Base-by-base conservation (phyloP, 768 basidiomycete species). In the Lactarius vividus region DNA sequence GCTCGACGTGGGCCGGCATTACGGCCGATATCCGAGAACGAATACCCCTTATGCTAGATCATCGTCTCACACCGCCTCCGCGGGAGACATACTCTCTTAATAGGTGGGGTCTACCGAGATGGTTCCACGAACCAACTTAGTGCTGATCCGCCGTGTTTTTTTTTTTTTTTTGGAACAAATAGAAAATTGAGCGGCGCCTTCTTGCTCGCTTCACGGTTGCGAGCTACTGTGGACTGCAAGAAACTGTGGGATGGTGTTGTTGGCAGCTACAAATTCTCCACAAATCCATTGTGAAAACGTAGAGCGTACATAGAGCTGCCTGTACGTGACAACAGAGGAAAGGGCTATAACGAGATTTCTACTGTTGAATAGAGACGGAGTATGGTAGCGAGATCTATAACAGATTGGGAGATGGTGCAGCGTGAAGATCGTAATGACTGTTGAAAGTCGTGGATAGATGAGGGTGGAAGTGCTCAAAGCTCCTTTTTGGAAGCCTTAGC, bases 1-100 rank as follows among this genome's bases (percentile, higher is more conserved):
- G 81, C 23, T 81, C 86, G 8, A 71, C 62, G 26, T 92, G 90
- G 89, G 78, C 84, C 52, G 81, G 82, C 29, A 89, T 93, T 68
- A 95, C 96, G 0, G 80, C 83, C 4, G 79, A 85, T 64, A 95
- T 98, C 59, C 83, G 94, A 29, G 83, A 80, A 4, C 82, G 84
- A 37, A 98, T 99, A 55, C 96, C 96, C 0, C 79, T 91, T 61
- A 98, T 99, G 94, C 81, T 99, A 64, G 80, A 83, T 71, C 82
- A 97, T 72, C 82, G 96, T 57, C 81, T 97, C 33, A 95, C 94
- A 0, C 96, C 96, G 0, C 96, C 96, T 2, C 96, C 96, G 0
- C 79, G 85, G 64, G 96, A 98, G 78, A 98, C 96, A 1, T 98
- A 98, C 75, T 94, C 92, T 75, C 78, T 98, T 61, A 98, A 99